phyloP scores from a whole-genome alignment of 2,329 filamentous ascomycete genomes.

The Fusarium sp. region DNA sequence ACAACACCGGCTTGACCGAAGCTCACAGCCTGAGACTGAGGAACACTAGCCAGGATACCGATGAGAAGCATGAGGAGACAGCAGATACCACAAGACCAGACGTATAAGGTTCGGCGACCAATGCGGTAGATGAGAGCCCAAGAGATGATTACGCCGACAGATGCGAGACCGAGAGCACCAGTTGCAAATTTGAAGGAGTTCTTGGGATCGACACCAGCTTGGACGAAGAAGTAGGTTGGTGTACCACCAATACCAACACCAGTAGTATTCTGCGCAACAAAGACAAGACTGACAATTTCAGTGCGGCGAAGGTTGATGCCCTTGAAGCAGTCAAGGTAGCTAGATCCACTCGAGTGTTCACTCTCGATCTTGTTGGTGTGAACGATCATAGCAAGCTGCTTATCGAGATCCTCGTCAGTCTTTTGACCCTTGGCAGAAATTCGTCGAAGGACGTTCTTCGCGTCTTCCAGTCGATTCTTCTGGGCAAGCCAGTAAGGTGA shows the following conservation, averaged over 20 bases:
- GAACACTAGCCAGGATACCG: conserved; percentile 43
- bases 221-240: conserved; percentile 61
- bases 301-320: conserved; percentile 59
- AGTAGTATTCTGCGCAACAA: conserved; percentile 54
- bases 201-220: conserved; percentile 54
- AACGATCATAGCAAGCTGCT: conserved; percentile 75
- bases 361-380: conserved; percentile 58
- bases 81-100: conserved; percentile 55
- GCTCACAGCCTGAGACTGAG: conserved; percentile 27
- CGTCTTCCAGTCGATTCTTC: conserved; percentile 43
- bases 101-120: conserved; percentile 57
- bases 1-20: conserved; percentile 55
- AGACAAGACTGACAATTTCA: conserved; percentile 58
- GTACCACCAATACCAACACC: conserved; percentile 55
- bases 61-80: conserved; percentile 55
- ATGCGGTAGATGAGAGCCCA: conserved; percentile 51
- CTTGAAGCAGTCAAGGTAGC: conserved; percentile 60
- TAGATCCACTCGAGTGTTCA: conserved; percentile 51
- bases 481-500: conserved; percentile 51
- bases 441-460: conserved; percentile 43
- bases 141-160: conserved; percentile 56
- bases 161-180: conserved; percentile 54
- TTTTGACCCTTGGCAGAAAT: conserved; percentile 48
- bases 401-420: conserved; percentile 54
- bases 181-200: conserved; percentile 56